Percentiles rank a stretch among this genome's conserved stretches.
Evolutionary conservation across 768 basidiomycete genomes (phyloP).

Genomic region (Inosperma sp.): DNA sequence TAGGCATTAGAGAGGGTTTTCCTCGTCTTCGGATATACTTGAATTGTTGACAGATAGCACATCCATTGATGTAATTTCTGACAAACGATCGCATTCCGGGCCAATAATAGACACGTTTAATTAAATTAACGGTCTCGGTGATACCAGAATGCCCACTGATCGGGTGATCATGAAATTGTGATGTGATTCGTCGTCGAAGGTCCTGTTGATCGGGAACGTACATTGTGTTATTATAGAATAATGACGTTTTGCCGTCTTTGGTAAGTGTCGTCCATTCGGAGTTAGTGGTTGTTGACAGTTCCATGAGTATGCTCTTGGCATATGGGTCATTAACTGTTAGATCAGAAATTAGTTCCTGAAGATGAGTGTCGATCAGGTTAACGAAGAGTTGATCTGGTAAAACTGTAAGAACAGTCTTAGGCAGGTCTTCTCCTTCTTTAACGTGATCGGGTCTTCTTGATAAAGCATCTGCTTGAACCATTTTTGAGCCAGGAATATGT

Average conservation of each 20-base stretch:
- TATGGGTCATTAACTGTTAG: neutral
- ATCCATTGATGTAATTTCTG: constrained; percentile 21
- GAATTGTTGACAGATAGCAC: constrained; percentile 19
- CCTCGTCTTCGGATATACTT: constrained; percentile 15
- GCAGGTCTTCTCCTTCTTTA: neutral
- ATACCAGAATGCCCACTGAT: constrained; percentile 15
- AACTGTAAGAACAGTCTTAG: neutral
- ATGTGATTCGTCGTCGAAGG: neutral
- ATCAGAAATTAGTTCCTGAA: neutral
- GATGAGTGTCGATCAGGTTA: neutral
- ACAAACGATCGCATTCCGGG: constrained; percentile 17
- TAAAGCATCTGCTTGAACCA: constrained; percentile 25
- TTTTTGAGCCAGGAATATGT: constrained; percentile 28
- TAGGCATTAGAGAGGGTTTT: constrained; percentile 10
- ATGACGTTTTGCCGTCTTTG: too few species aligned
- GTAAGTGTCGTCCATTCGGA: too few species aligned
- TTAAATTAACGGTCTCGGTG: constrained; percentile 1
- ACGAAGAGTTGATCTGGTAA: neutral
- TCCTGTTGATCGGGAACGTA: constrained; percentile 5
- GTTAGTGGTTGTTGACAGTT: too few species aligned
- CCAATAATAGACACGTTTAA: constrained; percentile 19
- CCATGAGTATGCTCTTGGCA: neutral
- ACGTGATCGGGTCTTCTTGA: constrained; percentile 25
- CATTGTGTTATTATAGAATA: too few species aligned
- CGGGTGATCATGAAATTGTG: constrained; percentile 6